Percentiles rank a stretch among this genome's conserved stretches.
Evolutionary conservation across 2,329 filamentous ascomycete genomes (phyloP).

Genomic region (Ceratocystis cubensis): DNA sequence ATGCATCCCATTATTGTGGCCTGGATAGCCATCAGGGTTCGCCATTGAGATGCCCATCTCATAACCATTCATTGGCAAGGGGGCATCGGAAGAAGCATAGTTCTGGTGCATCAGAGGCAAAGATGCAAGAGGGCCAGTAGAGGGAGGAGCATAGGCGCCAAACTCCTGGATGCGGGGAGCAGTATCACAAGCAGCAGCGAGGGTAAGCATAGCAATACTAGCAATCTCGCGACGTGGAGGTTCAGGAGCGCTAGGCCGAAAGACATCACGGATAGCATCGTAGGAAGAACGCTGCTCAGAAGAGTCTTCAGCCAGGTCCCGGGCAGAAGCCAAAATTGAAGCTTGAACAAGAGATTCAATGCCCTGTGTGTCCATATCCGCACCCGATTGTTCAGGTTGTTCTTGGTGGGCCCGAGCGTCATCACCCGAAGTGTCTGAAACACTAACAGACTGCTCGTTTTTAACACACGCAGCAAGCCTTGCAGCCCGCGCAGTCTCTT

Average conservation of each 20-base stretch:
- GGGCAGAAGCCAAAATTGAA: constrained; percentile 15
- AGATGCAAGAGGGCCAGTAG: neutral
- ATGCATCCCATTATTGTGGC: constrained; percentile 2
- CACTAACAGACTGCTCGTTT: neutral
- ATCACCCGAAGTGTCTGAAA: neutral
- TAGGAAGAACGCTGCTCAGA: constrained; percentile 23
- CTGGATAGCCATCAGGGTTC: neutral
- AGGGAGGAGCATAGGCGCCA: neutral
- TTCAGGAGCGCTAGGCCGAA: constrained; percentile 28
- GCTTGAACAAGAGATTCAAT: constrained; percentile 16
- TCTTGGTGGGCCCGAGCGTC: constrained; percentile 12
- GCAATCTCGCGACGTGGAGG: constrained; percentile 23
- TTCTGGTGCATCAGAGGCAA: neutral
- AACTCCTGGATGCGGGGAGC: constrained; percentile 6
- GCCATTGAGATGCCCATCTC: constrained; percentile 3
- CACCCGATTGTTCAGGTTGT: neutral
- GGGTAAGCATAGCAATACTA: constrained; percentile 17
- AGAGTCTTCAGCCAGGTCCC: constrained; percentile 15
- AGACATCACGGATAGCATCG: constrained; percentile 32
- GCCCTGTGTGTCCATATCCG: neutral
- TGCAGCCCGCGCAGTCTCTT: constrained; percentile 10
- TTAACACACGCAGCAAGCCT: constrained; percentile 4
- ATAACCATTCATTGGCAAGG: constrained; percentile 12
- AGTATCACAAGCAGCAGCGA: constrained; percentile 11
- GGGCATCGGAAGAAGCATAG: neutral